Evolutionary conservation across 768 basidiomycete species (phyloP).

Genomic region (Phaeotremella skinneri): DNA sequence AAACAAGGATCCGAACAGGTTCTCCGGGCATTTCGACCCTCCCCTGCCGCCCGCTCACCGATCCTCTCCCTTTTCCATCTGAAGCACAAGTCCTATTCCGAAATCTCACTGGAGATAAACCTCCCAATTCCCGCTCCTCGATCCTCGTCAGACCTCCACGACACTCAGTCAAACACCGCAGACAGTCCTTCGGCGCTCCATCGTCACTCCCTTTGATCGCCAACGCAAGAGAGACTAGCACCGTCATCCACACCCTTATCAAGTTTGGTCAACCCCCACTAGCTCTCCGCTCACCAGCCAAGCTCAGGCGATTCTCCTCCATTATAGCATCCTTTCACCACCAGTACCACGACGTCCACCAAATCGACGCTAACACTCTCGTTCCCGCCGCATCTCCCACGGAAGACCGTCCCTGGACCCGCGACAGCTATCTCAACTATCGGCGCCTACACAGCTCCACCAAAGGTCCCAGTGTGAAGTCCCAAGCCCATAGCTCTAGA

Average conservation of each 20-base stretch:
- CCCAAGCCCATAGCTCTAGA: conserved; percentile 34
- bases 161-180: conserved; percentile 2
- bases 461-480: conserved; percentile 25
- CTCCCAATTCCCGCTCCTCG: not conserved
- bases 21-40: conserved; percentile 29
- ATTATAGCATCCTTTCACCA: not conserved
- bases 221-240: not conserved
- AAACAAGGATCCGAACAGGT: conserved; percentile 19
- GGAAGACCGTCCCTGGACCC: not conserved
- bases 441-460: not conserved
- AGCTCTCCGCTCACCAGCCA: conserved; percentile 7
- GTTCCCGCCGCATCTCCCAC: not conserved
- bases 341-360: too few relatives aligned
- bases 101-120: not conserved
- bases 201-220: not conserved
- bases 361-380: too few relatives aligned
- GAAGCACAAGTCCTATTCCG: too few relatives aligned
- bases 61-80: conserved; percentile 1
- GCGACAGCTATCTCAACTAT: not conserved
- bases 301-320: not conserved
- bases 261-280: not conserved
- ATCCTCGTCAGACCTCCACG: conserved; percentile 6
- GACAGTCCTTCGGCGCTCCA: conserved; percentile 2
- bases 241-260: not conserved
- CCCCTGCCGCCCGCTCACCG: conserved; percentile 16